Evolutionary conservation across 495 filamentous ascomycete species (phyloP).

Genomic region (Penicillium herquei): DNA sequence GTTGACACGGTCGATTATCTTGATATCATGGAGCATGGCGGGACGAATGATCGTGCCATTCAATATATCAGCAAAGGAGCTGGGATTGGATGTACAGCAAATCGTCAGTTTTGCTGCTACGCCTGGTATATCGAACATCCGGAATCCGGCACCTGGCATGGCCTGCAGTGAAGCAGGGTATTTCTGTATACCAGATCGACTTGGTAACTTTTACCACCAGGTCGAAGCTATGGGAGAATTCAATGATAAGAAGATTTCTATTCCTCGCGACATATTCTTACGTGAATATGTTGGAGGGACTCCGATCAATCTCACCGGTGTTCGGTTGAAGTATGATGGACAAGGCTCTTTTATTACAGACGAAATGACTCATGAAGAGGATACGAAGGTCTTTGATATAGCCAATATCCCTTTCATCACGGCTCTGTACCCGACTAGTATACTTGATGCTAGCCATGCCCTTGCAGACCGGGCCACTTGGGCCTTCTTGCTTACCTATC

Average conservation of each 20-base stretch:
- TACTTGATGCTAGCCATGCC: slow-evolving; percentile 15
- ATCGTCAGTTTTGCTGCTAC: slow-evolving; percentile 24
- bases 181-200: slow-evolving; percentile 2
- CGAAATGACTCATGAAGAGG: slow-evolving; percentile 17
- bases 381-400: slow-evolving; percentile 18
- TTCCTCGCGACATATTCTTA: slow-evolving; percentile 18
- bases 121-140: slow-evolving; percentile 17
- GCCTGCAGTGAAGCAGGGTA: slow-evolving; percentile 10
- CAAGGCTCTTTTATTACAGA: slow-evolving; percentile 8
- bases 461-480: slow-evolving; percentile 16
- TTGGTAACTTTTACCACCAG: slow-evolving; percentile 16
- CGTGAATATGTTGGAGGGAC: slow-evolving; percentile 23
- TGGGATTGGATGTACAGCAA: slow-evolving; percentile 17
- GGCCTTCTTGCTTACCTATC: slow-evolving; percentile 20
- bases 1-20: slow-evolving; percentile 6
- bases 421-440: slow-evolving; percentile 12
- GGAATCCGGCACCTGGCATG: slow-evolving; percentile 1
- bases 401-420: slow-evolving; percentile 16
- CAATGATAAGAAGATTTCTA: slow-evolving; percentile 7
- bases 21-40: slow-evolving; percentile 26
- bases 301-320: slow-evolving; percentile 19
- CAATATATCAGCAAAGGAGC: slow-evolving; percentile 10
- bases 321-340: slow-evolving; percentile 14
- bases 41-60: slow-evolving; percentile 25
- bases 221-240: slow-evolving; percentile 5